Evolutionary conservation across 169 alveolate genomes (phyloP), one percentile per base, ranked within the genome.

Genomic region (Hepatocystis sp.): DNA sequence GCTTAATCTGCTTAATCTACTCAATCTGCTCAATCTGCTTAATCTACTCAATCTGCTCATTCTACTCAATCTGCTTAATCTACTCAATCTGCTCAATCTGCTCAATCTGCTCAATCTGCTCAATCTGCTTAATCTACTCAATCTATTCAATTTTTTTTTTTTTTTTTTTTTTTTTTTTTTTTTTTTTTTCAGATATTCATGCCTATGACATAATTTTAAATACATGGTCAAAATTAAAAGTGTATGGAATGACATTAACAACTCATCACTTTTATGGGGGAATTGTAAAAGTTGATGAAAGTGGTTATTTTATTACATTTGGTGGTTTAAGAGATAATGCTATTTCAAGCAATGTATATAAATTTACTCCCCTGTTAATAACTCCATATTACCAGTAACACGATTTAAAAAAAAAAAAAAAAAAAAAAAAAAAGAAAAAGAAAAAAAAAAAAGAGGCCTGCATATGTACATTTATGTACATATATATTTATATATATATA

Each of bases 261-360:
- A 60, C 81, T 2, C 88, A 53, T 23, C 88, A 78, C 27, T 78
- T 78, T 30, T 78, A 78, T 34, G 88, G 88, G 11, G 46, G 61
- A 11, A 60, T 78, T 2, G 42, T 63, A 28, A 78, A 78, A 55
- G 47, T 78, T 8, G 88, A 78, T 34, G 67, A 61, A 8, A 78
- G 81, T 52, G 88, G 88, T 0, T 78, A 78, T 30, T 78, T 78
- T 64, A 60, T 61, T 28, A 46, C 61, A 46, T 78, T 78, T 39
- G 88, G 88, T 15, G 88, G 88, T n/a, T 28, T 78, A 23, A 30
- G 88, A 47, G 30, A 78, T 52, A 78, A 78, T 64, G 66, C 21
- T 15, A 15, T 55, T 25, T 78, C 60, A 13, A 27, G 42, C 36
- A 78, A 61, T 25, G 36, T 78, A 47, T 78, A 78, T 44, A 78